A percentile compares a stretch with the other conserved stretches of the same genome.
phyloP scores from a whole-genome alignment of 306 rosid genomes.

The Lagenaria siceraria region DNA sequence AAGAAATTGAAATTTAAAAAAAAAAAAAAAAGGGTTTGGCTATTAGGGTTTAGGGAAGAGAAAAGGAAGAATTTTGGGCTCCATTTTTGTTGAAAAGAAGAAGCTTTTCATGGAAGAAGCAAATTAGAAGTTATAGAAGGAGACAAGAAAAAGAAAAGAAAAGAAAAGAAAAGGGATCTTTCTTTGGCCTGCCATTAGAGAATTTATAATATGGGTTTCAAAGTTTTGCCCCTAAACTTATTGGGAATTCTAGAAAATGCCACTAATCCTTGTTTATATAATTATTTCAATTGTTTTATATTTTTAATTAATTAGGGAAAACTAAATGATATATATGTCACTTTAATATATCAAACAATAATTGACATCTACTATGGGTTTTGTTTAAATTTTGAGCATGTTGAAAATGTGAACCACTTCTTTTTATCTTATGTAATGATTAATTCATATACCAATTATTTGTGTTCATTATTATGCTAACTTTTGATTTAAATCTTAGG shows the following conservation, averaged over 20 bases:
- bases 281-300: neutral
- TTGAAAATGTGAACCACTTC: neutral
- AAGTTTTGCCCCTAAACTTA: neutral
- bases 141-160: constrained; percentile 21
- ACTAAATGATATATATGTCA: neutral
- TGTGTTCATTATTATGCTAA: neutral
- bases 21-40: constrained; percentile 31
- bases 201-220: constrained; percentile 11
- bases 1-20: constrained; percentile 10
- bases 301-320: neutral
- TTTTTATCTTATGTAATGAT: neutral
- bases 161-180: constrained; percentile 21
- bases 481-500: neutral
- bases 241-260: neutral
- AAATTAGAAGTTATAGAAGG: constrained; percentile 9
- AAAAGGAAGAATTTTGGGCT: constrained; percentile 68
- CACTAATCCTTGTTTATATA: neutral
- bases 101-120: constrained; percentile 22
- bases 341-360: neutral
- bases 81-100: constrained; percentile 50
- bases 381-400: neutral
- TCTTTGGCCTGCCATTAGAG: constrained; percentile 31
- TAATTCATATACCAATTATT: neutral
- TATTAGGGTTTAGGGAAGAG: constrained; percentile 67
- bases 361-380: neutral